These are phyloP conservation scores for Xylaria sp. DNA, from an alignment of 2,329 filamentous ascomycete species.

Conservation along the genomic window DNA sequence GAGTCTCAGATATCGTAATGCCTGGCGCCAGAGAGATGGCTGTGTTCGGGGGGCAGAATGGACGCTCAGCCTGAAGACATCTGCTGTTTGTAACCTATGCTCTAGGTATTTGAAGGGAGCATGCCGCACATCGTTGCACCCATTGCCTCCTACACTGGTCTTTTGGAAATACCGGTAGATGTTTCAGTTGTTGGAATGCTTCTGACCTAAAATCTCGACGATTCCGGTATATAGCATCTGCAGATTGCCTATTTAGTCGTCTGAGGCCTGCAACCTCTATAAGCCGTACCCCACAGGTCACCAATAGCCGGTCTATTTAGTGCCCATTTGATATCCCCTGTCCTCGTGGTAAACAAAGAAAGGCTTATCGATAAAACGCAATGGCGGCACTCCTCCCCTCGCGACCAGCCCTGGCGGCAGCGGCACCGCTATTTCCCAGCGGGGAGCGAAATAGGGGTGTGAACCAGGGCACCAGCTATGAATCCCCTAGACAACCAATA, in stretches of 20 bases:
- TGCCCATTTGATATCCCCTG: conserved; percentile 8
- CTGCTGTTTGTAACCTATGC: not conserved
- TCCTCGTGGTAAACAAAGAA: conserved; percentile 5
- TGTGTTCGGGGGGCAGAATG: conserved; percentile 23
- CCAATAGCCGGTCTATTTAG: not conserved
- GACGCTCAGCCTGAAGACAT: conserved; percentile 14
- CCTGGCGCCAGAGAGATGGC: conserved; percentile 3
- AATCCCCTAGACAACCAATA: conserved; percentile 49
- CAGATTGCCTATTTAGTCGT: conserved; percentile 16
- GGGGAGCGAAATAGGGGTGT: conserved; percentile 47
- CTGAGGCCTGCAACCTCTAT: conserved; percentile 28
- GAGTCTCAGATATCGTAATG: conserved; percentile 18
- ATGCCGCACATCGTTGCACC: conserved; percentile 16
- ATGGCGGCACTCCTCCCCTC: conserved; percentile 29
- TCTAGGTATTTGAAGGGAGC: conserved; percentile 33
- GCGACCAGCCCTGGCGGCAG: conserved; percentile 24
- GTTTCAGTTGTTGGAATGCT: not conserved
- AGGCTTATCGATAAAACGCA: conserved; percentile 36
- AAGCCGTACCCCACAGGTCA: conserved; percentile 25
- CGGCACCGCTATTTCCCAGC: conserved; percentile 18
- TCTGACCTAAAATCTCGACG: not conserved
- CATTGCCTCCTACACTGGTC: no score
- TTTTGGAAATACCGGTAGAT: no score
- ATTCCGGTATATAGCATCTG: conserved; percentile 1
- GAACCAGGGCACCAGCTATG: conserved; percentile 19